These are phyloP conservation scores for Ustilago trichophora DNA, from an alignment of 1,284 basidiomycete genomes.

Conservation along the genomic window DNA sequence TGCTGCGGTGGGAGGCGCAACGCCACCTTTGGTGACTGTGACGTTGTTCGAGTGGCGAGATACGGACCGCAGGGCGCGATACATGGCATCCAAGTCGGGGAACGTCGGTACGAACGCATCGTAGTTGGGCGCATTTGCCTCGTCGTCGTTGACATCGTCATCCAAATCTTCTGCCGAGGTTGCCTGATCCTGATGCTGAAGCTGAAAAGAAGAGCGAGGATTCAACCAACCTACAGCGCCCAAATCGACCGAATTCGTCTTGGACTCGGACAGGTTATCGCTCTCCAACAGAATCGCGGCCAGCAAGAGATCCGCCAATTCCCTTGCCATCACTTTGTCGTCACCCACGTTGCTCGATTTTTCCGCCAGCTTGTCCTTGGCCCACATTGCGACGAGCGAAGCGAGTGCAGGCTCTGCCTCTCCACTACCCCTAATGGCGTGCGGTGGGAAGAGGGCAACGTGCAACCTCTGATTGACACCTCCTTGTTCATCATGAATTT, in stretches of 20 bases:
- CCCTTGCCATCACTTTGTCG: slow-evolving; percentile 12
- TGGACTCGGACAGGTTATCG: slow-evolving; percentile 32
- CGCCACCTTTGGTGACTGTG: too few relatives aligned
- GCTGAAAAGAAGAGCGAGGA: slow-evolving; percentile 30
- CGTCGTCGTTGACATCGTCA: slow-evolving; percentile 28
- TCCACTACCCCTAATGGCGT: slow-evolving; percentile 6
- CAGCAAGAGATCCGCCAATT: slow-evolving; percentile 33
- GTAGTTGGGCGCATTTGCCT: slow-evolving; percentile 29
- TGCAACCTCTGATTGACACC: slow-evolving; percentile 30
- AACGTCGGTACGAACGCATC: slow-evolving; percentile 43
- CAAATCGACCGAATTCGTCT: slow-evolving; percentile 39
- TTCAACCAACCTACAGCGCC: slow-evolving; percentile 46
- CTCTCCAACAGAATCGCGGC: slow-evolving; percentile 35
- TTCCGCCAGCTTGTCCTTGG: slow-evolving; percentile 8
- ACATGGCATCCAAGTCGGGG: slow-evolving; percentile 42
- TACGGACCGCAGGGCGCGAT: slow-evolving; percentile 24
- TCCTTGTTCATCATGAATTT: slow-evolving; percentile 22
- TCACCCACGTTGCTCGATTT: not conserved
- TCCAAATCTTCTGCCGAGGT: slow-evolving; percentile 1
- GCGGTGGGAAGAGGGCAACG: slow-evolving; percentile 27
- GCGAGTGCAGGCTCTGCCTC: slow-evolving; percentile 31
- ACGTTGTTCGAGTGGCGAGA: too few relatives aligned
- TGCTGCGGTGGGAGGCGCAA: too few relatives aligned
- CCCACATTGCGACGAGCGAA: slow-evolving; percentile 42
- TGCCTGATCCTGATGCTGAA: slow-evolving; percentile 21